phyloP scores from a whole-genome alignment of 345 rosid genomes.

The Citrus sp. region DNA sequence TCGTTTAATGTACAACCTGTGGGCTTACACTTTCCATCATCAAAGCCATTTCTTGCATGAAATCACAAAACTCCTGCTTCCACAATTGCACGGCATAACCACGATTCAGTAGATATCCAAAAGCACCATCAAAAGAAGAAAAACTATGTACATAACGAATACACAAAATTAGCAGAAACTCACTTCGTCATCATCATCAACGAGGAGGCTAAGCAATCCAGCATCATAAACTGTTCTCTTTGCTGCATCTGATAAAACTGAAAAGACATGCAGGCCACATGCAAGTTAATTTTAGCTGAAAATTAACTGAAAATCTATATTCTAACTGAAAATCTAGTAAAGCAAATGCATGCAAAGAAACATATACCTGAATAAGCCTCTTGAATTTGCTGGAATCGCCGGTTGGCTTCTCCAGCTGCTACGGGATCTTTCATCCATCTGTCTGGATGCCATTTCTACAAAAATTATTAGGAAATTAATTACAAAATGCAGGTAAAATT shows the following conservation, averaged over 20 bases:
- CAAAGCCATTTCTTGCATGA: slow-evolving; percentile 39
- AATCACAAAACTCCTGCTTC: slow-evolving; percentile 31
- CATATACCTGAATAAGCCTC: slow-evolving; percentile 37
- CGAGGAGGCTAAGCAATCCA: slow-evolving; percentile 26
- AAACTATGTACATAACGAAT: too few species aligned
- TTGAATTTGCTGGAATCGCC: slow-evolving; percentile 39
- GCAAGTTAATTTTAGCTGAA: neutral
- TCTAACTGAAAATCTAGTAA: too few species aligned
- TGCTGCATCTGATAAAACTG: slow-evolving; percentile 27
- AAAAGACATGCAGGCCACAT: neutral
- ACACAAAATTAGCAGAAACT: neutral
- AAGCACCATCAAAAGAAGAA: neutral
- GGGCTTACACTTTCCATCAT: slow-evolving; percentile 29
- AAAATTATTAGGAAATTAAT: neutral
- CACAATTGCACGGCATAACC: neutral
- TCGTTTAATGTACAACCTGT: slow-evolving; percentile 2
- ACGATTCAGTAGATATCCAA: too few species aligned
- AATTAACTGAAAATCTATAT: too few species aligned
- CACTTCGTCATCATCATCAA: slow-evolving; percentile 36
- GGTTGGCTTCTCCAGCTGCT: slow-evolving; percentile 28
- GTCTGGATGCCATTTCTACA: slow-evolving; percentile 50
- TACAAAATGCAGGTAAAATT: neutral
- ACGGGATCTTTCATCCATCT: slow-evolving; percentile 28
- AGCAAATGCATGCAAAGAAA: too few species aligned
- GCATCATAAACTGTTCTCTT: slow-evolving; percentile 33